A percentile compares a stretch with the other conserved stretches of the same genome.
Conservation (phyloP, 2,329 filamentous ascomycete species). For the Botrytis elliptica region DNA sequence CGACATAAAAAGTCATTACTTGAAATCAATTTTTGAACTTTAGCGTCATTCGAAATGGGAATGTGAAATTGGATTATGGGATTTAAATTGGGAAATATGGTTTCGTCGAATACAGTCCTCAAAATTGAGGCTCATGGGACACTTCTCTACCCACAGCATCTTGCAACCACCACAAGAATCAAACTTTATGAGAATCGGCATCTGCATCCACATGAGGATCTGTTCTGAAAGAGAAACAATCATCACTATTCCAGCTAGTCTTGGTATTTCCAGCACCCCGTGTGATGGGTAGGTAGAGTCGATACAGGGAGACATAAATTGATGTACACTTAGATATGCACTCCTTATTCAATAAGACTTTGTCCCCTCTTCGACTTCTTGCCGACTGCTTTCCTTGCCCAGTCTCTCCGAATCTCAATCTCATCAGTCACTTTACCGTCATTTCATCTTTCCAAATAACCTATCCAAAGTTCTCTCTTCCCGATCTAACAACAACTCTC, state of each 20-base stretch:
- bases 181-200: not conserved
- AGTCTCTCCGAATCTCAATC: not conserved
- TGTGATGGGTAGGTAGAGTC: not conserved
- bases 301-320: not conserved
- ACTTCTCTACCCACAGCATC: not conserved
- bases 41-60: conserved; percentile 31
- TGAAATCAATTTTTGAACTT: conserved; percentile 25
- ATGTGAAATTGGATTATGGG: conserved; percentile 11
- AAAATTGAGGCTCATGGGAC: conserved; percentile 1
- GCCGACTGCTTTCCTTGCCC: not conserved
- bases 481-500: not conserved
- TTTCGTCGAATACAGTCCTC: not conserved
- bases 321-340: not conserved
- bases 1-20: not conserved
- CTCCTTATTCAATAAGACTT: not conserved
- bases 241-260: not conserved
- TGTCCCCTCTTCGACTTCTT: not conserved
- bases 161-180: not conserved
- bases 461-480: not conserved
- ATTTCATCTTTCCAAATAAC: not conserved
- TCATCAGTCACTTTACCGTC: not conserved
- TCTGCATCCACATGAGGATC: not conserved
- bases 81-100: not conserved
- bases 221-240: not conserved
- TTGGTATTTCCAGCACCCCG: not conserved